A percentile compares a stretch with the other conserved stretches of the same genome.
These are phyloP conservation scores for Irpex sp. DNA, from an alignment of 1,284 basidiomycete genomes.

Conservation along the genomic window DNA sequence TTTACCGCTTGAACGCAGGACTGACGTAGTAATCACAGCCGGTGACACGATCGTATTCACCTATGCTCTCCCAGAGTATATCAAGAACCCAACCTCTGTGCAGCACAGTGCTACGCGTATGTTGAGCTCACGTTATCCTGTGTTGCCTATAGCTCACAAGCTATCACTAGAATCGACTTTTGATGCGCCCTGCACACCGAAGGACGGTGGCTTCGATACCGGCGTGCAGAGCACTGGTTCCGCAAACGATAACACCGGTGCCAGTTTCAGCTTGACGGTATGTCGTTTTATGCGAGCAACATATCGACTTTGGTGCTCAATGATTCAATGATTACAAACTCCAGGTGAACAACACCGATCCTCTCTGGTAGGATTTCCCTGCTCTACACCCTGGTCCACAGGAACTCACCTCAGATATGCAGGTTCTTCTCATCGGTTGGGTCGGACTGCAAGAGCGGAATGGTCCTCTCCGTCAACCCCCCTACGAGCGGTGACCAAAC, in stretches of 20 bases:
- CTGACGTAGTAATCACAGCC: neutral
- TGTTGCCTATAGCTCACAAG: neutral
- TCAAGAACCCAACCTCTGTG: conserved; percentile 14
- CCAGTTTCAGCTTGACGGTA: conserved; percentile 12
- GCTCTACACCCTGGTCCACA: neutral
- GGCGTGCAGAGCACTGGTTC: conserved; percentile 17
- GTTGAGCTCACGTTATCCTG: neutral
- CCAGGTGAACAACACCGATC: conserved; percentile 17
- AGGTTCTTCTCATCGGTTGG: conserved; percentile 18
- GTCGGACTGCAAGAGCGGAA: conserved; percentile 16
- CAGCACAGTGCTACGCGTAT: conserved; percentile 18
- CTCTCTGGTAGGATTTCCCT: conserved; percentile 12
- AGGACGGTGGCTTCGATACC: conserved; percentile 18
- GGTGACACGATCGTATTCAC: conserved; percentile 18
- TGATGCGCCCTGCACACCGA: conserved; percentile 16
- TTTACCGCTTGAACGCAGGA: neutral
- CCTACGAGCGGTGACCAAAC: conserved; percentile 14
- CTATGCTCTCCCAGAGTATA: conserved; percentile 13
- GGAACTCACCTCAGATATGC: neutral
- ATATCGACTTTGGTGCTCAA: neutral
- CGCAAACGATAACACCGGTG: conserved; percentile 10
- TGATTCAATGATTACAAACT: neutral
- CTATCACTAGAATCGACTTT: conserved; percentile 15
- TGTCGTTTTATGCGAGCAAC: neutral
- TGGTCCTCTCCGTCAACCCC: conserved; percentile 19